Evolutionary conservation across 129 eudicot genomes (phyloP), one percentile per base, ranked within the genome.

Genomic region (Flaveria trinervia): DNA sequence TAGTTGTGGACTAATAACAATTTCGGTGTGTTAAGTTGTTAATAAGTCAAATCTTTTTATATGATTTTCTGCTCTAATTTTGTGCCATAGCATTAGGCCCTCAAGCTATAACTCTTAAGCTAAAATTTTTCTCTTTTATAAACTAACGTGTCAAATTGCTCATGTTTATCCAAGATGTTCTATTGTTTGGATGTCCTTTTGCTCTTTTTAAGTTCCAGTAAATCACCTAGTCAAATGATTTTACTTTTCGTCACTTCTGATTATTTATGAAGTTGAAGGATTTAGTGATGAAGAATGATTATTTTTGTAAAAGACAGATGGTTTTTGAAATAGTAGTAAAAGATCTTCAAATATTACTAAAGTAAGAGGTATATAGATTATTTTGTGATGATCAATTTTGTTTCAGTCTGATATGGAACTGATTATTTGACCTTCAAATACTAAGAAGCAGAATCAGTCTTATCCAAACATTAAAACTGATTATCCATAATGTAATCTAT

Each of bases 21-120:
- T 8, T 22, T 68, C 54, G 50, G n/a, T 65, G 68, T 52, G 55
- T 52, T 52, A 66, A 52, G 59, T 56, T 77, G 68, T 43, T 68
- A 55, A 55, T 55, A 22, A 55, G 68, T 20, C 57, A 28, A 22
- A 15, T 46, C 22, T 48, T 70, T 36, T 55, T 13, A 8, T 0
- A 56, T 44, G 54, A 60, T 44, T 70, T 16, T 30, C 60, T 60
- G 75, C 20, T 57, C 51, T 12, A 61, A 18, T 70, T 50, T 72
- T 23, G 60, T 78, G 43, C 71, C 30, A 59, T 56, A 56, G 22
- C 75, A 54, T 33, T 28, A 57, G 70, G 33, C 13, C 51, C 41
- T 30, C 26, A 15, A 25, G 46, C 8, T 45, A 16, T 56, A 59
- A 57, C 23, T n/a, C 2, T 78, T 57, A 26, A 78, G 57, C 69